Percentiles rank a stretch among this genome's conserved stretches.
Evolutionary conservation across 495 filamentous ascomycete species (phyloP).

Genomic region (Aspergillus wentii): DNA sequence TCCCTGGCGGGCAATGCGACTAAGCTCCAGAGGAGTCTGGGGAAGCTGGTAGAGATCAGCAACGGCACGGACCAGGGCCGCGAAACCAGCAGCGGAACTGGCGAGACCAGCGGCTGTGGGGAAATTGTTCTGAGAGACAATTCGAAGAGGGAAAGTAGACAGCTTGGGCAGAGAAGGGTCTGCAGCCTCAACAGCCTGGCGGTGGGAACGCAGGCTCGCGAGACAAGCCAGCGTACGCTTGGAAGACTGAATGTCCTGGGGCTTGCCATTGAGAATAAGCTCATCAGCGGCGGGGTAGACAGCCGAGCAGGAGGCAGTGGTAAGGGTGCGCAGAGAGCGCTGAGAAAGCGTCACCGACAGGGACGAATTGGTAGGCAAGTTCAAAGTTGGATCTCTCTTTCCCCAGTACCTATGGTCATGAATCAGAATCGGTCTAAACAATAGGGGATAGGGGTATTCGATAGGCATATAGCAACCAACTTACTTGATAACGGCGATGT

Average conservation of each 20-base stretch:
- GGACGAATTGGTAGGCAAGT: constrained; percentile 96
- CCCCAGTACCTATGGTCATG: constrained; percentile 78
- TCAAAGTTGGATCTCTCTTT: constrained; percentile 86
- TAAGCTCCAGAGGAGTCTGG: constrained; percentile 71
- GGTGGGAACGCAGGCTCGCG: constrained; percentile 71
- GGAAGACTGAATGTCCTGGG: constrained; percentile 72
- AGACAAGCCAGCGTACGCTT: constrained; percentile 90
- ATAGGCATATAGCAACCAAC: too few species aligned
- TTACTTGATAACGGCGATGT: constrained; percentile 98
- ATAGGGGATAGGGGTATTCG: constrained; percentile 15
- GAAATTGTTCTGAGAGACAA: constrained; percentile 97
- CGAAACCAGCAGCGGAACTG: constrained; percentile 88
- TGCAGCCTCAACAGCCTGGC: constrained; percentile 64
- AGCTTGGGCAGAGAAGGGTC: constrained; percentile 73
- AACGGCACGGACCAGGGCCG: constrained; percentile 87
- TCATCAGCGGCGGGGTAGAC: constrained; percentile 65
- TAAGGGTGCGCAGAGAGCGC: constrained; percentile 87
- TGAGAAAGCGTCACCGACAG: constrained; percentile 95
- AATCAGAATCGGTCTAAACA: constrained; percentile 16
- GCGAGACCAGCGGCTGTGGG: constrained; percentile 96
- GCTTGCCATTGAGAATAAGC: constrained; percentile 76
- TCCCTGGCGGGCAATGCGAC: constrained; percentile 87
- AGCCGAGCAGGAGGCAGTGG: constrained; percentile 86
- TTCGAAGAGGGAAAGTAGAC: constrained; percentile 64
- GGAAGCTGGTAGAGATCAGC: constrained; percentile 86